These are phyloP conservation scores for Candida verbasci DNA, from an alignment of 805 yeast genomes.

Conservation along the genomic window DNA sequence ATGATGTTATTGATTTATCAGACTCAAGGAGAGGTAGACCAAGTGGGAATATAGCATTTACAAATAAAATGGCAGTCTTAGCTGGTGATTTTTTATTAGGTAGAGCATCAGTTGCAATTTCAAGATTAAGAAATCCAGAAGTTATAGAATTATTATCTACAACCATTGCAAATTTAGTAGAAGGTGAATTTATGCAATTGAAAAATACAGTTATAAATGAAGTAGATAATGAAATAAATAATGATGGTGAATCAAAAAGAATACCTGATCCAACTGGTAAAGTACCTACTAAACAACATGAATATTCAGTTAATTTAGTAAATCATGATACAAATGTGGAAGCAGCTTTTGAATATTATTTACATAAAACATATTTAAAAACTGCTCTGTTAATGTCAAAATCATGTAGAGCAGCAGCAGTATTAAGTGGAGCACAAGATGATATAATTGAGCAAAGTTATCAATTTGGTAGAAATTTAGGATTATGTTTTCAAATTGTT, in stretches of 20 bases:
- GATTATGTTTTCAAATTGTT: constrained; percentile 92
- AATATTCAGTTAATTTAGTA: constrained; percentile 48
- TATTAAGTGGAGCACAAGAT: constrained; percentile 78
- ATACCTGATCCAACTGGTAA: constrained; percentile 60
- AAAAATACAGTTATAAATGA: constrained; percentile 80
- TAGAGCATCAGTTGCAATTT: constrained; percentile 93
- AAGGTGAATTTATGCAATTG: constrained; percentile 98
- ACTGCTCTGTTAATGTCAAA: constrained; percentile 94
- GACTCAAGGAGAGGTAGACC: constrained; percentile 89
- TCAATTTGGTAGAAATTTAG: constrained; percentile 88
- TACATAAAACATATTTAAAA: constrained; percentile 92
- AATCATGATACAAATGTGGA: constrained; percentile 64
- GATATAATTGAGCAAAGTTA: constrained; percentile 79
- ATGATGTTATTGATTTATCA: constrained; percentile 90
- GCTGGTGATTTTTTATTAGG: constrained; percentile 96
- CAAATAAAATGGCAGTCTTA: constrained; percentile 94
- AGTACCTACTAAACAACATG: constrained; percentile 57
- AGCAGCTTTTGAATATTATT: constrained; percentile 91
- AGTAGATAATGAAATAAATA: constrained; percentile 30
- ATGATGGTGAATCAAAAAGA: constrained; percentile 40
- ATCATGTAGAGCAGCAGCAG: constrained; percentile 89
- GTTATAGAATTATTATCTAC: constrained; percentile 94
- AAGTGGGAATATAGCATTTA: constrained; percentile 88
- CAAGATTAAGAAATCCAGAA: constrained; percentile 92
- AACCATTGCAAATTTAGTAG: constrained; percentile 93